These are phyloP conservation scores for Sideroxylon spinosum DNA, from an alignment of 179 eudicot species.

Conservation along the genomic window DNA sequence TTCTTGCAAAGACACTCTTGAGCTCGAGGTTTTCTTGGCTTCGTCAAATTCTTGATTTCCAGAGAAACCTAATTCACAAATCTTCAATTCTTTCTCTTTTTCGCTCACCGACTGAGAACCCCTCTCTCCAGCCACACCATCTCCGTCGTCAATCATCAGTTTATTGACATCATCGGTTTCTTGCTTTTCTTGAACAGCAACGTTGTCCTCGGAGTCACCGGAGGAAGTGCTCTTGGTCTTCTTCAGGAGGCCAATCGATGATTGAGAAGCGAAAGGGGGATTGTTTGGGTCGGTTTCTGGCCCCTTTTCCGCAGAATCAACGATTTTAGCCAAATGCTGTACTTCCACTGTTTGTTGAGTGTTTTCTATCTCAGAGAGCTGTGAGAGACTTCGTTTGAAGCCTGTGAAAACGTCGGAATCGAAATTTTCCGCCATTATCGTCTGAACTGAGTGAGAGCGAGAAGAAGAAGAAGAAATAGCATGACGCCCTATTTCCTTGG, in stretches of 20 bases:
- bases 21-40: background rate
- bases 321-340: background rate
- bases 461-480: background rate
- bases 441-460: conserved; percentile 7
- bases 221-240: background rate
- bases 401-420: background rate
- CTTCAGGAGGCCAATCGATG: background rate
- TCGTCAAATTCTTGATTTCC: background rate
- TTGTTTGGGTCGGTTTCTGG: background rate
- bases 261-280: background rate
- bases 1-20: background rate
- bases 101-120: background rate
- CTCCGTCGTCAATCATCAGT: background rate
- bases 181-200: conserved; percentile 6
- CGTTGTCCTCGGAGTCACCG: background rate
- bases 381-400: conserved; percentile 1
- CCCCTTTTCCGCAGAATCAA: background rate
- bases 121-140: background rate
- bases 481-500: too few species aligned
- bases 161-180: background rate
- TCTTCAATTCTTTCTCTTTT: background rate
- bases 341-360: background rate
- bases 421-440: background rate
- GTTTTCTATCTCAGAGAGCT: background rate
- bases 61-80: conserved; percentile 3